Base-by-base conservation (phyloP, 2,329 filamentous ascomycete genomes). In the Aureobasidium pullulans region DNA sequence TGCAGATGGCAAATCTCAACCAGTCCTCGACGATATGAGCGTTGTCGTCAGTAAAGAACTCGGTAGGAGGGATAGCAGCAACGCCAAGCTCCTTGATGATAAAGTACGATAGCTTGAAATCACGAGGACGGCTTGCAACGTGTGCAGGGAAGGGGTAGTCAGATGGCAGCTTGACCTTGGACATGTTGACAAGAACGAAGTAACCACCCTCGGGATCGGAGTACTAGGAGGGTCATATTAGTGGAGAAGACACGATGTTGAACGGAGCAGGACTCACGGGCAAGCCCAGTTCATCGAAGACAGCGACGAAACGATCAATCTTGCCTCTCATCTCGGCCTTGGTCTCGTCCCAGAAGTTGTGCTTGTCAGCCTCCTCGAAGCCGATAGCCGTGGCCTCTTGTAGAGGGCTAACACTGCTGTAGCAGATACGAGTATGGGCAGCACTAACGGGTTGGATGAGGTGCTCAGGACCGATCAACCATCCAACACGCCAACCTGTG, bases 61-160 rank as follows among this genome's bases (percentile, higher is more conserved):
- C 94, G 0, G 92, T 96, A 0, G 94, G 94, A 16, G 94, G 94
- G 63, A 99, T 96, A 8, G 93, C 92, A 2, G 94, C 94, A 31
- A 99, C 90, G 9, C 94, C 94, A 19, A 99, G 79, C 77, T 99
- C 93, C 72, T 92, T 92, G 74, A 99, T 99, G 67, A 96, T 76
- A 77, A 97, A 97, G 93, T 93, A 99, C 37, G 86, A 84, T 48
- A 99, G 82, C 79, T 96, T 90, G 77, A 97, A 99, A 72, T 99
- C 94, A 32, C 94, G 81, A 28, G 94, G 90, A 1, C 94, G 84
- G 68, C 81, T 85, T 13, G 88, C 89, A 37, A 99, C 93, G 70
- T 96, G 90, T 1, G 86, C 80, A 31, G 94, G 94, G 79, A 97
- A 97, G 0, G 87, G 83, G 72, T 97, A 99, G 70, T 86, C 85